These are phyloP conservation scores for Solanum medicagineum DNA, from an alignment of 257 asterid species.

Conservation along the genomic window DNA sequence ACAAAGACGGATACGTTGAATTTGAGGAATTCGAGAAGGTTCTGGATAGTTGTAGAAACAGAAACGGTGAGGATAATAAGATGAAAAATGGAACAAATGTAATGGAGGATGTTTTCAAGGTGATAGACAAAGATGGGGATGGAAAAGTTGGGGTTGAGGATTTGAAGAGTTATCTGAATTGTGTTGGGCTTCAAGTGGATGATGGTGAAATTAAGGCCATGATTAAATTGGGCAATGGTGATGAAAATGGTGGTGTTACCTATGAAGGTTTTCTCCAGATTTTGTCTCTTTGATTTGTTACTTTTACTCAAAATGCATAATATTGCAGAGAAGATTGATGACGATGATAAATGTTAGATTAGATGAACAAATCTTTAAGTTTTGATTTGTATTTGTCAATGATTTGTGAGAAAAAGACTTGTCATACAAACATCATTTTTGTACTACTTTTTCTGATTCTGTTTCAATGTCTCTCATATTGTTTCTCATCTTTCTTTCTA, in stretches of 20 bases:
- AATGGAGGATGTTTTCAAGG: conserved; percentile 73
- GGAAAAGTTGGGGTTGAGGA: conserved; percentile 72
- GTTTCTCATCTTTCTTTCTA: no score
- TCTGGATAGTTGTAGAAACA: conserved; percentile 4
- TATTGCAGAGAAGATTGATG: not conserved
- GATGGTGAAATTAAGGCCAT: conserved; percentile 83
- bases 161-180: conserved; percentile 37
- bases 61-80: not conserved
- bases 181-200: conserved; percentile 54
- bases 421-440: not conserved
- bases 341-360: not conserved
- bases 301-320: not conserved
- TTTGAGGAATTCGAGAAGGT: conserved; percentile 82
- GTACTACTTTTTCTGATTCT: not conserved
- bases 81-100: conserved; percentile 1
- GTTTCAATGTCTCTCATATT: no score
- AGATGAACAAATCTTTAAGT: not conserved
- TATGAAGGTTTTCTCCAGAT: conserved; percentile 53
- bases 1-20: conserved; percentile 67
- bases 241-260: conserved; percentile 55
- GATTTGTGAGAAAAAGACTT: not conserved
- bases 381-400: not conserved
- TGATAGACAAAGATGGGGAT: conserved; percentile 90
- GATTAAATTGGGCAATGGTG: conserved; percentile 65
- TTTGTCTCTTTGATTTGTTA: conserved; percentile 29